Conservation (phyloP, 2,329 filamentous ascomycete genomes). For the Fonsecaea nubica region DNA sequence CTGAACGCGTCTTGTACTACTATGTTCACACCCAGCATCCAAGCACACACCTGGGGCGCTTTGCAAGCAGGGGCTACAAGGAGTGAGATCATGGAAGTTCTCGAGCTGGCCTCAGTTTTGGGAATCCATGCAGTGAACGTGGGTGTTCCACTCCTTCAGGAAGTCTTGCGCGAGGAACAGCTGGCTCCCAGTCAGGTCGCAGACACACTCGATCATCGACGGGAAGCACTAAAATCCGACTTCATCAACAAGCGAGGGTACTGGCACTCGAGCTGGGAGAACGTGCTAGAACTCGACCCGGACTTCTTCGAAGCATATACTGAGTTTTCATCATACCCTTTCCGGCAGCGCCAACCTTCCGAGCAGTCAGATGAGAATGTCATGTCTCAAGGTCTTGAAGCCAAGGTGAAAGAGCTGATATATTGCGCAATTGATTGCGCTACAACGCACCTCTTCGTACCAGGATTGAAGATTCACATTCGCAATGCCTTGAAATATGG, state of each 20-base stretch:
- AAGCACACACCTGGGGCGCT: constrained; percentile 5
- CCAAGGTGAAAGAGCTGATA: constrained; percentile 13
- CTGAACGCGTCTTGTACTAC: background rate
- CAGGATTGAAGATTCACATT: constrained; percentile 6
- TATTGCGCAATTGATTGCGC: constrained; percentile 11
- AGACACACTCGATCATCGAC: background rate
- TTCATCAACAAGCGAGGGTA: constrained; percentile 3
- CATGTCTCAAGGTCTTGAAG: background rate
- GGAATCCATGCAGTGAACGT: constrained; percentile 9
- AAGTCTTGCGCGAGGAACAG: constrained; percentile 4
- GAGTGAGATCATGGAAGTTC: constrained; percentile 10
- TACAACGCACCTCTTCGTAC: constrained; percentile 10
- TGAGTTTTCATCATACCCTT: constrained; percentile 6
- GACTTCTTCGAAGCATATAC: constrained; percentile 12
- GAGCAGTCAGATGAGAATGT: background rate
- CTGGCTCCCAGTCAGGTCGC: background rate
- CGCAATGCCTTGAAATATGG: constrained; percentile 10
- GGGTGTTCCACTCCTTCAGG: constrained; percentile 6
- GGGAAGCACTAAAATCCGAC: background rate
- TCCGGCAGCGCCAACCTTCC: background rate
- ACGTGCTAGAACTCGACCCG: constrained; percentile 4
- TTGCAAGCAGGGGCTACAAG: background rate
- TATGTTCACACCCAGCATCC: background rate
- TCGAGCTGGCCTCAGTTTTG: constrained; percentile 2
- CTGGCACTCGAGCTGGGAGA: constrained; percentile 1